Conservation (phyloP, 495 filamentous ascomycete species). For the Neurospora sp. region DNA sequence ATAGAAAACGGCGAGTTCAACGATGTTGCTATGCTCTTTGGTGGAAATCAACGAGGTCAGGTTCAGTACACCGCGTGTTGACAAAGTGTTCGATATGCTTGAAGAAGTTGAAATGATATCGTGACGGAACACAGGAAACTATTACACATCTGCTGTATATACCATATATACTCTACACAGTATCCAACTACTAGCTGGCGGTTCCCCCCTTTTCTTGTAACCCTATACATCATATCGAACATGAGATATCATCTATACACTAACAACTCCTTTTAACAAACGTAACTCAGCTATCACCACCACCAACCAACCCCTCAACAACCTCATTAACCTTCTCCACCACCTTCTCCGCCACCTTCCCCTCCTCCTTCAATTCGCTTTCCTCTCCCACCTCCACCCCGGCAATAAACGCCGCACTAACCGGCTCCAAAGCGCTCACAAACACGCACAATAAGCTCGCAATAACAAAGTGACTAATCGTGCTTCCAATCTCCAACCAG, state of each 20-base stretch:
- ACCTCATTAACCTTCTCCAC: slow-evolving; percentile 14
- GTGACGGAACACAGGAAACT: background rate
- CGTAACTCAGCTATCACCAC: background rate
- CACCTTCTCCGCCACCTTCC: slow-evolving; percentile 11
- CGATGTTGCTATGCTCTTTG: background rate
- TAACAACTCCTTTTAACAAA: background rate
- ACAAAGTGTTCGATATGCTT: background rate
- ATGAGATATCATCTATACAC: background rate
- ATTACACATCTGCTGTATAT: background rate
- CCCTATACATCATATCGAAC: background rate
- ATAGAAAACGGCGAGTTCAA: background rate
- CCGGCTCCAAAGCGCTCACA: slow-evolving; percentile 75
- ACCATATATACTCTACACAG: background rate
- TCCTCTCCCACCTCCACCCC: slow-evolving; percentile 61
- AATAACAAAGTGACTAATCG: slow-evolving; percentile 89
- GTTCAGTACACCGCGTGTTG: background rate
- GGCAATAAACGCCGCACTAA: slow-evolving; percentile 73
- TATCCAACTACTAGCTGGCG: background rate
- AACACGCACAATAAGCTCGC: slow-evolving; percentile 84
- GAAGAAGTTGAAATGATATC: background rate
- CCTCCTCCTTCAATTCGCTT: background rate
- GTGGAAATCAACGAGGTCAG: background rate
- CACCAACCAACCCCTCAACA: slow-evolving; percentile 2
- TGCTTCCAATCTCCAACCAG: slow-evolving; percentile 96
- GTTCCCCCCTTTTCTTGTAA: background rate